These are phyloP conservation scores for Termitomyces sp. DNA, from an alignment of 768 basidiomycete genomes.

Conservation along the genomic window DNA sequence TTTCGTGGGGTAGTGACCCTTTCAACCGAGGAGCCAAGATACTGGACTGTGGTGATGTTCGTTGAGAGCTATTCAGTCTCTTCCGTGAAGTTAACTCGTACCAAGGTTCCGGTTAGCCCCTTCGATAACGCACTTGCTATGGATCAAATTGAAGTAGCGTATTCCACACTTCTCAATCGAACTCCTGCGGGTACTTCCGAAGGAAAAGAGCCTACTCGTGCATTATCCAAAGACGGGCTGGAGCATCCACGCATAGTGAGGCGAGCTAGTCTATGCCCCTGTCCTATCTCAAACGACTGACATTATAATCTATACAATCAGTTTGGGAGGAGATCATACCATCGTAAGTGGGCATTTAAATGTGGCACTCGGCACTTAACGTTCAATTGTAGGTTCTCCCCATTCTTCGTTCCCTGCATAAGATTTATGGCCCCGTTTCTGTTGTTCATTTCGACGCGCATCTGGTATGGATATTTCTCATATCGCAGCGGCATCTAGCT, in stretches of 20 bases:
- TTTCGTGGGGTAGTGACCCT: slow-evolving; percentile 70
- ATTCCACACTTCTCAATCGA: slow-evolving; percentile 66
- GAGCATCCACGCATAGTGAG: slow-evolving; percentile 76
- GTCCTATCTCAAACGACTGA: not conserved
- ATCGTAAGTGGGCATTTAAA: slow-evolving; percentile 41
- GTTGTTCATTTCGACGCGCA: slow-evolving; percentile 82
- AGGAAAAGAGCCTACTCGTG: slow-evolving; percentile 29
- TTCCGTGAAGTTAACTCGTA: not conserved
- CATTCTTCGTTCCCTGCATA: slow-evolving; percentile 73
- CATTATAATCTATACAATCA: slow-evolving; percentile 15
- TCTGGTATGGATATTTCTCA: slow-evolving; percentile 23
- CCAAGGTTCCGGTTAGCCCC: slow-evolving; percentile 66
- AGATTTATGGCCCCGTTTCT: slow-evolving; percentile 75
- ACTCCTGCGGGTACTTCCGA: slow-evolving; percentile 29
- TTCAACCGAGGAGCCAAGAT: slow-evolving; percentile 51
- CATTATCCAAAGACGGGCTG: slow-evolving; percentile 48
- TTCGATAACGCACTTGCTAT: slow-evolving; percentile 82
- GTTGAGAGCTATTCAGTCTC: slow-evolving; percentile 5
- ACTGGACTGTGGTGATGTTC: slow-evolving; percentile 82
- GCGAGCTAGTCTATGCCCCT: slow-evolving; percentile 13
- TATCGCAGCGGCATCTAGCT: slow-evolving; percentile 9
- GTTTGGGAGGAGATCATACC: slow-evolving; percentile 86
- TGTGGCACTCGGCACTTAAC: not conserved
- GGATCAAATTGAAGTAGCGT: slow-evolving; percentile 85
- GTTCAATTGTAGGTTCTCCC: slow-evolving; percentile 51